Percentiles rank a stretch among this genome's conserved stretches.
Evolutionary conservation across 768 basidiomycete species (phyloP).

Genomic region (Termitomyces sp.): DNA sequence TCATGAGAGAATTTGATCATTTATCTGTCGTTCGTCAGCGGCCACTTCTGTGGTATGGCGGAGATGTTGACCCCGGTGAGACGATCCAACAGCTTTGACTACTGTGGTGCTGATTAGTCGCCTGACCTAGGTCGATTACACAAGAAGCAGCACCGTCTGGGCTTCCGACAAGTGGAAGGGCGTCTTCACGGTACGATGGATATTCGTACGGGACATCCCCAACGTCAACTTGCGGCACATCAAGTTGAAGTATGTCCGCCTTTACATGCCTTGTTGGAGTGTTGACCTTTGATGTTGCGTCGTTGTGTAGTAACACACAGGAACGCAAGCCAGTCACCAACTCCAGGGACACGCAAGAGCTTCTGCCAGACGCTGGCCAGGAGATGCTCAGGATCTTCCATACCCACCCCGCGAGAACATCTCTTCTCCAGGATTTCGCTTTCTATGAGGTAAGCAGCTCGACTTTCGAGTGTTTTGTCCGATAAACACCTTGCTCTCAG

Average conservation of each 20-base stretch:
- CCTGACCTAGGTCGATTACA: conserved; percentile 75
- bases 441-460: conserved; percentile 75
- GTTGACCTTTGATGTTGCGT: conserved; percentile 15
- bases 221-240: conserved; percentile 89
- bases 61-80: conserved; percentile 94
- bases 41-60: conserved; percentile 98
- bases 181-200: conserved; percentile 97
- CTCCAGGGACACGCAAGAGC: conserved; percentile 95
- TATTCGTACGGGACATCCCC: conserved; percentile 94
- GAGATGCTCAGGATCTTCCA: conserved; percentile 97
- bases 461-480: background rate
- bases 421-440: conserved; percentile 89
- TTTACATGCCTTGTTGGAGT: conserved; percentile 1
- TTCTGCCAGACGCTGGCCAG: conserved; percentile 92
- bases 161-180: conserved; percentile 99
- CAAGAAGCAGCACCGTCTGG: conserved; percentile 95
- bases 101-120: background rate
- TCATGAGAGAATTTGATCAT: background rate
- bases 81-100: conserved; percentile 3
- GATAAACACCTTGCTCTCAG: conserved; percentile 33
- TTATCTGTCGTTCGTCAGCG: conserved; percentile 42
- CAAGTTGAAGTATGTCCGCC: conserved; percentile 64
- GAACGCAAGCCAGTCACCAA: conserved; percentile 99
- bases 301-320: conserved; percentile 78
- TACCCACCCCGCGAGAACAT: conserved; percentile 89